Percentiles rank a stretch among this genome's conserved stretches.
phyloP scores from a whole-genome alignment of 495 filamentous ascomycete species.

The Aspergillus bridgeri region DNA sequence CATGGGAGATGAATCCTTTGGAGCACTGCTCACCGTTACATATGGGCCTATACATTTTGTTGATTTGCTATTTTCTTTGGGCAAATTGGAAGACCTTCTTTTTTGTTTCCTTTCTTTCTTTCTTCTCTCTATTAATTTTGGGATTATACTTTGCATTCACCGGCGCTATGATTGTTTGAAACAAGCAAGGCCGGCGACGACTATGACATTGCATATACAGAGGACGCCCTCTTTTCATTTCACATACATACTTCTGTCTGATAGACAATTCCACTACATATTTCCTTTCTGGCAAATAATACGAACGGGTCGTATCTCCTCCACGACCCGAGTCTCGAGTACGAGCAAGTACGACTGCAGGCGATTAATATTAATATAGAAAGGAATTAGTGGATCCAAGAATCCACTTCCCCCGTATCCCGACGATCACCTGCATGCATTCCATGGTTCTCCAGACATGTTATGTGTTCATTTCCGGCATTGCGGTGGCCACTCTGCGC shows the following conservation, averaged over 20 bases:
- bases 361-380: slow-evolving; percentile 4
- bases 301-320: neutral
- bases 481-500: too few relatives aligned
- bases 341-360: slow-evolving; percentile 2
- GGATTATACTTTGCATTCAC: neutral
- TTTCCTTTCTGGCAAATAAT: neutral
- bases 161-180: neutral
- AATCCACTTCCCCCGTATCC: neutral
- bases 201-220: neutral
- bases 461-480: neutral
- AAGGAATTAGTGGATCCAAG: slow-evolving; percentile 1
- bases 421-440: neutral
- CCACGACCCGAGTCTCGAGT: neutral
- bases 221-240: neutral
- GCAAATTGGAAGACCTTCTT: neutral
- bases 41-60: neutral
- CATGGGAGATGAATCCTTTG: neutral
- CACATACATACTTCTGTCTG: neutral
- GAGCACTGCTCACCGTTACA: slow-evolving; percentile 1
- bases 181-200: neutral
- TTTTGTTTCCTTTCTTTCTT: too few relatives aligned
- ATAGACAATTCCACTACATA: neutral
- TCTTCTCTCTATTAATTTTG: neutral
- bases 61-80: neutral
- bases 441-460: neutral